phyloP scores from a whole-genome alignment of 2,329 filamentous ascomycete species.

The Kalaharituber pfeilii region DNA sequence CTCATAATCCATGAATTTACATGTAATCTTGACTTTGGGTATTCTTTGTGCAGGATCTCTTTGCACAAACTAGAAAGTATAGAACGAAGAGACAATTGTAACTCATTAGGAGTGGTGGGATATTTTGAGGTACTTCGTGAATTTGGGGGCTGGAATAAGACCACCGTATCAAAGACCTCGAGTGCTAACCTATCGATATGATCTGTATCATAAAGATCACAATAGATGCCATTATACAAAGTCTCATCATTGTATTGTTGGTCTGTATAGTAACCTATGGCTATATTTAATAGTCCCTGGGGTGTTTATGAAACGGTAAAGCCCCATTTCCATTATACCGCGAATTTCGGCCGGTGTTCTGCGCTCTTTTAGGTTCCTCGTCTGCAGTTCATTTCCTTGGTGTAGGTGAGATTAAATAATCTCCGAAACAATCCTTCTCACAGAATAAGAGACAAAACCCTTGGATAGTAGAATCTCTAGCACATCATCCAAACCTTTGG shows the following conservation, averaged over 20 bases:
- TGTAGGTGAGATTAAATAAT: background rate
- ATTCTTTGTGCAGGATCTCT: too few species aligned
- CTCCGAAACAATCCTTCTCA: background rate
- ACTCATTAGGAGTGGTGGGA: background rate
- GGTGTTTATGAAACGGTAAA: background rate
- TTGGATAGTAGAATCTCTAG: background rate
- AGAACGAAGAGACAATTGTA: too few species aligned
- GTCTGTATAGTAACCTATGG: background rate
- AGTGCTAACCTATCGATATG: background rate
- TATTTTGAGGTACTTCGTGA: background rate
- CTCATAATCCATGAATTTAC: background rate
- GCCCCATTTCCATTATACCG: background rate
- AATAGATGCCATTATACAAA: background rate
- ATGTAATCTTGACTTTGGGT: background rate
- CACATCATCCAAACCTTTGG: background rate
- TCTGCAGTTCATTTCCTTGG: background rate
- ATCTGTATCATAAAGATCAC: background rate
- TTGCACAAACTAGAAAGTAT: too few species aligned
- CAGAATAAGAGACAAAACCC: background rate
- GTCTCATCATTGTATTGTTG: background rate
- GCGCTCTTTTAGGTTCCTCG: background rate
- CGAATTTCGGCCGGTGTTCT: background rate
- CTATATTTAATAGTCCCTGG: background rate
- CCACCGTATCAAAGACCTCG: background rate
- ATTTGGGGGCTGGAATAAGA: background rate